Evolutionary conservation across 2,329 filamentous ascomycete species (phyloP), one percentile per base, ranked within the genome.

Genomic region (Sporothrix mexicana): DNA sequence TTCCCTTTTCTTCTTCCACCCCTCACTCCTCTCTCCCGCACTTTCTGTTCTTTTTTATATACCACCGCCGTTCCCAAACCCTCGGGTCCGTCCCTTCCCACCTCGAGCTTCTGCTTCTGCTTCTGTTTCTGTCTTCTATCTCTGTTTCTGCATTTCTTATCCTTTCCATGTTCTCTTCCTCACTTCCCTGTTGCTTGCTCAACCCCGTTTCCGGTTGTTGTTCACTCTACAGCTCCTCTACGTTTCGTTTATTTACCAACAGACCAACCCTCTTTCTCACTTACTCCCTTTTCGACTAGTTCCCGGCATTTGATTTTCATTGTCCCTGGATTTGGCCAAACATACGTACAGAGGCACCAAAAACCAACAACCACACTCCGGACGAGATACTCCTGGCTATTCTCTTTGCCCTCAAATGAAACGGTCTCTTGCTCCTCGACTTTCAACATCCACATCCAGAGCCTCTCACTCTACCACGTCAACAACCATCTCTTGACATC

Each of bases 61-160:
- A 69, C 25, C 25, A 9, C 49, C n/a, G 49, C 17, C 30, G 17
- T 69, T 69, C 66, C 66, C 66, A 69, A 69, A 6, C 64, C 43
- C 20, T 67, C 66, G 47, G 45, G 49, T 51, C 49, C 49, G 15
- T 20, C 45, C 47, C 41, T 25, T 68, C 41, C 43, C 43, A 17
- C 49, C 49, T 55, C 49, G 25, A 10, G 8, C 25, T 17, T 43
- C 49, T 30, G 30, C 5, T 30, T 30, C 30, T 5, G 30, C 30
- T 36, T 36, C 30, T 36, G 30, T 7, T 10, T 23, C 41, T 25
- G 1, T 45, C n/a, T 20, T 57, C 20, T 45, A 6, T 45, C n/a
- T 25, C 23, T 43, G 23, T 30, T 20, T 10, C 12, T 10, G 3
- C 30, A 36, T 51, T 69, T 57, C 51, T 57, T 69, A 4, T 36